Evolutionary conservation across 2,329 filamentous ascomycete species (phyloP).

Genomic region (Rhynchosporium secalis): DNA sequence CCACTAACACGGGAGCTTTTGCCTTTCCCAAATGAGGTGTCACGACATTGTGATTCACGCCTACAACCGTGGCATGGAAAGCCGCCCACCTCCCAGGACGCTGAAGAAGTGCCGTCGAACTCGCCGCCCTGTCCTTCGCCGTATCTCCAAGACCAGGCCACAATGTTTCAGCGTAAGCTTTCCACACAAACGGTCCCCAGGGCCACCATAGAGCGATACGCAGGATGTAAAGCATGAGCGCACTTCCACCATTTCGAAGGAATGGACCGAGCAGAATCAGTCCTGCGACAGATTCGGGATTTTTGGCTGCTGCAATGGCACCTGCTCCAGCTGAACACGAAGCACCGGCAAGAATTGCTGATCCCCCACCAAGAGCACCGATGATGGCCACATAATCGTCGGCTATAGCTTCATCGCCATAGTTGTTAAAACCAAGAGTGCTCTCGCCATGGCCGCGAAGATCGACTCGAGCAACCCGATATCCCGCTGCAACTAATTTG

Average conservation of each 20-base stretch:
- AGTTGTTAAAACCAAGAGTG: slow-evolving; percentile 6
- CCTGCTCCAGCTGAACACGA: slow-evolving; percentile 11
- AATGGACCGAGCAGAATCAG: slow-evolving; percentile 8
- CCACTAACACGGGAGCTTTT: slow-evolving; percentile 14
- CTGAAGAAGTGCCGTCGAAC: background rate
- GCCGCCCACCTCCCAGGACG: slow-evolving; percentile 13
- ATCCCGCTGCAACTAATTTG: slow-evolving; percentile 16
- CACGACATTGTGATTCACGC: slow-evolving; percentile 5
- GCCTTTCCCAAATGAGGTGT: slow-evolving; percentile 7
- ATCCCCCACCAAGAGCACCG: slow-evolving; percentile 7
- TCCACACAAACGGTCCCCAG: slow-evolving; percentile 13
- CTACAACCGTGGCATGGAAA: slow-evolving; percentile 7
- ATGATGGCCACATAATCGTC: slow-evolving; percentile 15
- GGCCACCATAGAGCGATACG: slow-evolving; percentile 11
- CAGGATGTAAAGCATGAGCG: background rate
- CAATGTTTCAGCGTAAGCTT: slow-evolving; percentile 3
- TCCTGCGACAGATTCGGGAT: slow-evolving; percentile 10
- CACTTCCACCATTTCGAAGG: slow-evolving; percentile 9
- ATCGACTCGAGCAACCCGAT: slow-evolving; percentile 13
- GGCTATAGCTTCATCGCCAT: slow-evolving; percentile 14
- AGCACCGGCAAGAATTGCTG: slow-evolving; percentile 14
- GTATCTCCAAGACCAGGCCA: slow-evolving; percentile 15
- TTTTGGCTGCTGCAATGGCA: slow-evolving; percentile 11
- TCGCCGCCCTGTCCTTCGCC: slow-evolving; percentile 6
- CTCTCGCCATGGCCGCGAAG: slow-evolving; percentile 21